phyloP scores from a whole-genome alignment of 2,329 filamentous ascomycete species.

The Cladophialophora psammophila region DNA sequence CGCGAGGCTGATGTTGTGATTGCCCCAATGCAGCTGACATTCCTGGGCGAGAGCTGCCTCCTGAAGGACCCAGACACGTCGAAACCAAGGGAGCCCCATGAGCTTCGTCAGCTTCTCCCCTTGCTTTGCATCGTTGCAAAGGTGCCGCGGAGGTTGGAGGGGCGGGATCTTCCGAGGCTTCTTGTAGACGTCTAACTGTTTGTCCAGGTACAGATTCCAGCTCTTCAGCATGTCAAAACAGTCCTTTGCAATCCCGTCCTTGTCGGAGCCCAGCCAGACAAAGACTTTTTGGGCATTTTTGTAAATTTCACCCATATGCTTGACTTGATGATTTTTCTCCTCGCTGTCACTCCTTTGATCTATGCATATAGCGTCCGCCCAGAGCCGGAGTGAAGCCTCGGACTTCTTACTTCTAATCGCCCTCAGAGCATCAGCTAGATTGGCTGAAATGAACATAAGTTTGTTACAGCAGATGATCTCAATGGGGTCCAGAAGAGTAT shows the following conservation, averaged over 20 bases:
- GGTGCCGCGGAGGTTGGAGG: slow-evolving; percentile 5
- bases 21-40: slow-evolving; percentile 5
- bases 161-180: background rate
- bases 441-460: background rate
- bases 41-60: slow-evolving; percentile 4
- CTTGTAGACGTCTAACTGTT: background rate
- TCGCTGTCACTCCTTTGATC: background rate
- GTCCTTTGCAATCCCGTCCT: slow-evolving; percentile 8
- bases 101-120: slow-evolving; percentile 1
- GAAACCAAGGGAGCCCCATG: background rate
- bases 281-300: background rate
- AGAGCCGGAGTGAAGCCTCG: background rate
- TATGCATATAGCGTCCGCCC: slow-evolving; percentile 7
- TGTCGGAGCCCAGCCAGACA: slow-evolving; percentile 5
- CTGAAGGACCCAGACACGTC: slow-evolving; percentile 9
- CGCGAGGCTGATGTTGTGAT: slow-evolving; percentile 5
- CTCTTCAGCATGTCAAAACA: slow-evolving; percentile 1
- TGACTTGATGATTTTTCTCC: slow-evolving; percentile 12
- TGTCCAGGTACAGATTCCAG: background rate
- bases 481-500: background rate
- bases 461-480: slow-evolving; percentile 4
- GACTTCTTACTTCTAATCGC: background rate
- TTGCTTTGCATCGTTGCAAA: background rate
- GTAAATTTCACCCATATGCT: background rate
- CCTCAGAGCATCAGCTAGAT: background rate